Base-by-base conservation (phyloP, 768 basidiomycete genomes). In the Termitomyces sp. region DNA sequence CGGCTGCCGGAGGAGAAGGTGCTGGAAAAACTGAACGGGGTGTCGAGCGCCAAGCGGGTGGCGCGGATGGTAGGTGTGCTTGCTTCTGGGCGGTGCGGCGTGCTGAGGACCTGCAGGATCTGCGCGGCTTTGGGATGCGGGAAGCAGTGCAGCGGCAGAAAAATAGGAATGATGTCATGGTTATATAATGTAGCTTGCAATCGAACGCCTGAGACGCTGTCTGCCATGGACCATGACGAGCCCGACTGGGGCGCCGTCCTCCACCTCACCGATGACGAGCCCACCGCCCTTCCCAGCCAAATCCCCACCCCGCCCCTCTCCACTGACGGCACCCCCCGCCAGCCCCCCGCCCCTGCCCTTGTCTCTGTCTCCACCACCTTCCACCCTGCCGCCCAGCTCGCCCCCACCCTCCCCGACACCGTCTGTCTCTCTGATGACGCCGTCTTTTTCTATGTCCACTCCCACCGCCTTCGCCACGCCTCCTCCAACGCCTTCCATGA, bases 41-140 rank as follows among this genome's bases (percentile, higher is more conserved):
- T 99, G n/a, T 91, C 90, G 9, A 91, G 89, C 0, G 96, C 95
- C 2, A 94, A 97, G 70, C 83, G 97, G 29, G 72, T 96, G 46
- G 96, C 97, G 1, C 92, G 87, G 55, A 96, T 98, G 94, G 94
- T 93, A 65, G 67, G 85, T 67, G n/a, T 26, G 9, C 7, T 53
- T 18, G 5, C 7, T 18, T 31, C 22, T 18, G 6, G 39, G 7
- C 20, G 14, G 29, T 27, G 46, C 16, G n/a, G 9, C 29, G 20
- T 55, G 27, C 51, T 65, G 37, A 65, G 9, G n/a, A 49, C 27
- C 32, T 52, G n/a, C 68, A 90, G 86, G 88, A 93, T 71, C 74
- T 98, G 58, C 87, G 94, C 61, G 91, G 93, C 62, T 88, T 97
- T 74, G 96, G 94, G 22, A 83, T 87, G 68, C 80, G 94, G 54